Conservation (phyloP, 2,329 filamentous ascomycete genomes). For the Aspergillus aculeatinus region DNA sequence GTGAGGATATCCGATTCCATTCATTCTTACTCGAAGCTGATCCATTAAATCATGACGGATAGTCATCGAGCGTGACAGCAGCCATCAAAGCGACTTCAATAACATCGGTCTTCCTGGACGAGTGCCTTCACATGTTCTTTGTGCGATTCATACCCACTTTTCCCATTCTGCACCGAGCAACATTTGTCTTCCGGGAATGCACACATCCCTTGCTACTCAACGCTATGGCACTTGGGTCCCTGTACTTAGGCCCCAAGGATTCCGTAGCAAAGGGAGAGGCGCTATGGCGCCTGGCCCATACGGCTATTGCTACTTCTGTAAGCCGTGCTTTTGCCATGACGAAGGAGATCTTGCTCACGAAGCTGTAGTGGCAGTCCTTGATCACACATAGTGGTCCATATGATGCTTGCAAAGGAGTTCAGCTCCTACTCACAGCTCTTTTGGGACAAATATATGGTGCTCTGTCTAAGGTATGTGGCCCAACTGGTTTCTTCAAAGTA, state of each 20-base stretch:
- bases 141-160: slow-evolving; percentile 48
- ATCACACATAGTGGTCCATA: slow-evolving; percentile 46
- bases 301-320: slow-evolving; percentile 46
- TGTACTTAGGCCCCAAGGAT: slow-evolving; percentile 47
- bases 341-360: slow-evolving; percentile 7
- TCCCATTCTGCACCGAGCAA: slow-evolving; percentile 46
- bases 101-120: slow-evolving; percentile 48
- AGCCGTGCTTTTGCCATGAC: not conserved
- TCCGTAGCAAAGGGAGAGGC: slow-evolving; percentile 47
- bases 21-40: not conserved
- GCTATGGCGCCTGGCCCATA: slow-evolving; percentile 47
- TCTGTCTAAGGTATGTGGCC: slow-evolving; percentile 37
- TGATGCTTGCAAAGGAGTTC: slow-evolving; percentile 46
- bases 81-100: slow-evolving; percentile 45
- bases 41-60: not conserved
- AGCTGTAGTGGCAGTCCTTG: slow-evolving; percentile 42
- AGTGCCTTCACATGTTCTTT: slow-evolving; percentile 51
- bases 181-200: slow-evolving; percentile 47
- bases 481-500: not conserved
- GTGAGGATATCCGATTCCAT: slow-evolving; percentile 27
- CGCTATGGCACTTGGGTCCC: slow-evolving; percentile 48
- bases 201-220: slow-evolving; percentile 46
- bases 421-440: slow-evolving; percentile 45
- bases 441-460: slow-evolving; percentile 47
- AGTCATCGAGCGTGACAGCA: slow-evolving; percentile 48